Conservation (phyloP, 495 filamentous ascomycete genomes). For the Tuber melanosporum region DNA sequence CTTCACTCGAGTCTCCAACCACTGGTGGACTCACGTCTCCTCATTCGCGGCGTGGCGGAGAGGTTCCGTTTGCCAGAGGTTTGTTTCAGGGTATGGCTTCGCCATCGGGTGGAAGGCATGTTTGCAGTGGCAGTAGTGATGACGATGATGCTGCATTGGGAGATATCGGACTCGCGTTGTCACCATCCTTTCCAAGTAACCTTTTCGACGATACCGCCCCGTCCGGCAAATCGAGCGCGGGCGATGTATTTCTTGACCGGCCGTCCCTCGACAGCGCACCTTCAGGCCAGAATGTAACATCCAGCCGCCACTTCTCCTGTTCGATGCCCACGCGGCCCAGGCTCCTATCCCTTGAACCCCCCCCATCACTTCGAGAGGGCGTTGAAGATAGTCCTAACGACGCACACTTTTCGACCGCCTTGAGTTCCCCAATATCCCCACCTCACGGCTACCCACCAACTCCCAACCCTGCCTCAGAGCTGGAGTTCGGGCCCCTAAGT, state of each 20-base stretch:
- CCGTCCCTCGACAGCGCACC: constrained; percentile 5
- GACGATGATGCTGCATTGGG: not conserved
- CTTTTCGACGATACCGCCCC: constrained; percentile 11
- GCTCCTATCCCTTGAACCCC: constrained; percentile 1
- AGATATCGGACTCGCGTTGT: constrained; percentile 21
- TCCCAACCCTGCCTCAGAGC: not conserved
- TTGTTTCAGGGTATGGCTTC: not conserved
- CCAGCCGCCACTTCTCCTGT: constrained; percentile 30
- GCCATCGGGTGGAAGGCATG: not conserved
- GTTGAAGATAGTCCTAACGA: not conserved
- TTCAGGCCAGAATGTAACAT: constrained; percentile 18
- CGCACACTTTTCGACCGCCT: not conserved
- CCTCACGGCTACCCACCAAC: not conserved
- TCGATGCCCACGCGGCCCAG: constrained; percentile 26
- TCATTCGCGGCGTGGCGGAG: not conserved
- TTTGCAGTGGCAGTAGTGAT: not conserved
- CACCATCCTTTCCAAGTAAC: constrained; percentile 15
- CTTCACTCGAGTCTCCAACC: constrained; percentile 22
- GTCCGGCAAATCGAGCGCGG: not conserved
- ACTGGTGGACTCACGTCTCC: constrained; percentile 30
- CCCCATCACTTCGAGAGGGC: not conserved
- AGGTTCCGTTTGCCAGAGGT: not conserved
- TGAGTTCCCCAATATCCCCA: not conserved
- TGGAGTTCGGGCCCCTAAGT: constrained; percentile 6
- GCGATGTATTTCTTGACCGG: constrained; percentile 24